Evolutionary conservation across 2,329 filamentous ascomycete species (phyloP).

Genomic region (Seiridium cupressi): DNA sequence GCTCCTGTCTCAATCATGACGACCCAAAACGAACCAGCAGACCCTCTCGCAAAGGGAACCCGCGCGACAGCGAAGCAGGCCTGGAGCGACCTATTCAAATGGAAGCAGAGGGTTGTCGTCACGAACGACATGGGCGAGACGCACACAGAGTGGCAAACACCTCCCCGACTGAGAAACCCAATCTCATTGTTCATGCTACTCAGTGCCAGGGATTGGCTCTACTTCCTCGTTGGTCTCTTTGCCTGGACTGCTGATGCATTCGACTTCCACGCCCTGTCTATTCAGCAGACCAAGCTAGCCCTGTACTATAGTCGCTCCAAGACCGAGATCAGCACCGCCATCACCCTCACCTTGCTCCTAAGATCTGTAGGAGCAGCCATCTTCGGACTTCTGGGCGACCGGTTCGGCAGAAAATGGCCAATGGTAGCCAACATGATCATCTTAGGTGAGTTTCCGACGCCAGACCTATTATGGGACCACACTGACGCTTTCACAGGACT

Average conservation of each 20-base stretch:
- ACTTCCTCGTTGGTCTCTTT: conserved; percentile 70
- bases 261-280: conserved; percentile 78
- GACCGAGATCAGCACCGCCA: conserved; percentile 63
- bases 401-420: conserved; percentile 79
- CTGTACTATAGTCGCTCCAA: conserved; percentile 48
- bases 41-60: conserved; percentile 65
- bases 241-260: conserved; percentile 83
- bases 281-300: conserved; percentile 55
- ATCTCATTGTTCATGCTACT: conserved; percentile 66
- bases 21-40: conserved; percentile 40
- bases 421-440: conserved; percentile 80
- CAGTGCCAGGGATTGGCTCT: conserved; percentile 66
- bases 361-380: conserved; percentile 71
- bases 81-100: conserved; percentile 64
- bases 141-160: conserved; percentile 65
- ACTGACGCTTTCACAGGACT: conserved; percentile 37
- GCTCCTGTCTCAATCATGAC: conserved; percentile 14
- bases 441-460: conserved; percentile 41
- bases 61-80: conserved; percentile 64
- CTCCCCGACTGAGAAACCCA: conserved; percentile 67
- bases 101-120: conserved; percentile 71
- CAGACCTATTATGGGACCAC: neutral
- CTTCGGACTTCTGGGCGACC: conserved; percentile 77
- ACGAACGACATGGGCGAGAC: conserved; percentile 64
- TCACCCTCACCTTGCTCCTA: conserved; percentile 72